Conservation (phyloP, 2,329 filamentous ascomycete species). For the Coniochaeta sp. region DNA sequence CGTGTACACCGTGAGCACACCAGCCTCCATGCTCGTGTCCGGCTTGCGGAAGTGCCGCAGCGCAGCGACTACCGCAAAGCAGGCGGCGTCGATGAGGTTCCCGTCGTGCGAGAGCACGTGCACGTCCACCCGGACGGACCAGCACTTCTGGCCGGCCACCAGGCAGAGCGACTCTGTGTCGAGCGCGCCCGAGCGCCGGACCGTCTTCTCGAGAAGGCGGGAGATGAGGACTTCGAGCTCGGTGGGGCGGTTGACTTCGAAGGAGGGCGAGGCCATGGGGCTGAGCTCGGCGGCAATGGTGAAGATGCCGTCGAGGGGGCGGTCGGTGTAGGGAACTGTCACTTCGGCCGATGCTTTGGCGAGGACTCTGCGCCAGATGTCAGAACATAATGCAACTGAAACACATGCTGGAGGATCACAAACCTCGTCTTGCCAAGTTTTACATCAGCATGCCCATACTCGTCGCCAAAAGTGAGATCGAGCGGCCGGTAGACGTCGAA, state of each 20-base stretch:
- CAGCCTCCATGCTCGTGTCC: slow-evolving; percentile 80
- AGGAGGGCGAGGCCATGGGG: slow-evolving; percentile 84
- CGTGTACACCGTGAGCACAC: slow-evolving; percentile 77
- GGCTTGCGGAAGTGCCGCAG: slow-evolving; percentile 87
- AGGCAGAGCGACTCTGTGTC: slow-evolving; percentile 96
- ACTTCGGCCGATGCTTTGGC: slow-evolving; percentile 86
- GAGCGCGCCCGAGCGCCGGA: slow-evolving; percentile 84
- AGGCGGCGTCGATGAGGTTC: slow-evolving; percentile 78
- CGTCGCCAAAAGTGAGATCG: slow-evolving; percentile 76
- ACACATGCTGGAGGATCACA: slow-evolving; percentile 9
- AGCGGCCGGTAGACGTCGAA: slow-evolving; percentile 75
- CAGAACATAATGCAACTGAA: neutral
- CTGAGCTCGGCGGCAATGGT: slow-evolving; percentile 86
- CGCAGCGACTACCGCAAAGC: slow-evolving; percentile 79
- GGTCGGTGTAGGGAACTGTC: slow-evolving; percentile 74
- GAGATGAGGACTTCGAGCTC: slow-evolving; percentile 82
- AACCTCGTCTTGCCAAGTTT: slow-evolving; percentile 86
- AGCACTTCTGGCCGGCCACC: slow-evolving; percentile 83
- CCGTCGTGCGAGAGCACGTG: slow-evolving; percentile 90
- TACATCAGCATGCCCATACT: slow-evolving; percentile 85
- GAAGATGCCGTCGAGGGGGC: slow-evolving; percentile 93
- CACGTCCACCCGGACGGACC: slow-evolving; percentile 83
- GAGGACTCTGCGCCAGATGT: slow-evolving; percentile 53
- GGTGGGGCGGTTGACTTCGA: slow-evolving; percentile 77
- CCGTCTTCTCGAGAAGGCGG: slow-evolving; percentile 85